A percentile compares a stretch with the other conserved stretches of the same genome.
Evolutionary conservation across 352 stramenopile genomes (phyloP).

Genomic region (Phytophthora nicotianae): DNA sequence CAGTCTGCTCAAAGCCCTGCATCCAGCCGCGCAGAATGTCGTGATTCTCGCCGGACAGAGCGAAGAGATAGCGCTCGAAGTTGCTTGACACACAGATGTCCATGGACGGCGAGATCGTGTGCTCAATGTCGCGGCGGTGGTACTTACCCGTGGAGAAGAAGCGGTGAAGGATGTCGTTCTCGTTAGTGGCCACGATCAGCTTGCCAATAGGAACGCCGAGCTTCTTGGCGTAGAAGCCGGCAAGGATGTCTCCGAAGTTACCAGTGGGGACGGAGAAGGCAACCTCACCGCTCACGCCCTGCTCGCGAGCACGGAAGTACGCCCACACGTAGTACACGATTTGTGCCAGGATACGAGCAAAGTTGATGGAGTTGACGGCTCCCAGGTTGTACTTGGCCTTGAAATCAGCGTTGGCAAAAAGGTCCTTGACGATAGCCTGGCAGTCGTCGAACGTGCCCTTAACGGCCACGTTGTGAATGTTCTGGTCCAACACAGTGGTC

Average conservation of each 20-base stretch:
- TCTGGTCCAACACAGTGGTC: slow-evolving; percentile 97
- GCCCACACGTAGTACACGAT: slow-evolving; percentile 99
- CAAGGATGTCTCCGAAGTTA: slow-evolving; percentile 99
- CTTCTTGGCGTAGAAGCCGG: slow-evolving; percentile 96
- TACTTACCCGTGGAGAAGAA: slow-evolving; percentile 99
- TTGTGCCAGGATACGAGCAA: slow-evolving; percentile 98
- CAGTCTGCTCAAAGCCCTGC: slow-evolving; percentile 94
- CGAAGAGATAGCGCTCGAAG: slow-evolving; percentile 99
- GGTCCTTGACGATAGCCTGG: slow-evolving; percentile 98
- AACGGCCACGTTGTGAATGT: slow-evolving; percentile 97
- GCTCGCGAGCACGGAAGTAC: slow-evolving; percentile 91
- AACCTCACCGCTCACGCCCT: slow-evolving; percentile 71
- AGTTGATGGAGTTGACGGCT: slow-evolving; percentile 99
- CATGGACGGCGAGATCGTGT: slow-evolving; percentile 98
- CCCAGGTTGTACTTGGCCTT: slow-evolving; percentile 93
- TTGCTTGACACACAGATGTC: slow-evolving; percentile 99
- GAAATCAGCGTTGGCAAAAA: slow-evolving; percentile 95
- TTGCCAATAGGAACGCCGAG: slow-evolving; percentile 94
- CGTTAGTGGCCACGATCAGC: slow-evolving; percentile 98
- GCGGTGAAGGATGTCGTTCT: slow-evolving; percentile 99
- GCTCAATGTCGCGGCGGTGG: slow-evolving; percentile 90
- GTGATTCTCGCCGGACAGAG: slow-evolving; percentile 94
- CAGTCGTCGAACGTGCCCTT: slow-evolving; percentile 99
- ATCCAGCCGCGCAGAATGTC: slow-evolving; percentile 93
- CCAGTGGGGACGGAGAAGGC: slow-evolving; percentile 98